Evolutionary conservation across 2,329 filamentous ascomycete genomes (phyloP), one percentile per base, ranked within the genome.

Genomic region (Neoscytalidium dimidiatum): DNA sequence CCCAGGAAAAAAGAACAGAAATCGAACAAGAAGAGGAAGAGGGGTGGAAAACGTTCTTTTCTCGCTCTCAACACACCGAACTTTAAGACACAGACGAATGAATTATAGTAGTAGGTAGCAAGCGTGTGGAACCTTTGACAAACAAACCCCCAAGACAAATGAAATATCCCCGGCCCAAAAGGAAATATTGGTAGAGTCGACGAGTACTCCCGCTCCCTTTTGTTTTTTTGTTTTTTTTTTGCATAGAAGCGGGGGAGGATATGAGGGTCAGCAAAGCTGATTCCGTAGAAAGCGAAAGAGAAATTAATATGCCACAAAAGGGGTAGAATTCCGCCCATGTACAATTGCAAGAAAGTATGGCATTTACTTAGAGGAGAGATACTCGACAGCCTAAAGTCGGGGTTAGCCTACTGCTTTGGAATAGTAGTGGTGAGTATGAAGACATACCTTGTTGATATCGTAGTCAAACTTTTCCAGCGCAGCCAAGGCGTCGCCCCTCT

Each of bases 381-480:
- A 46, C n/a, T 41, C 38, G n/a, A 41, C 38, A 41, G 38, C 38
- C 38, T 41, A 17, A 9, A 17, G 38, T 11, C n/a, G 7, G 38
- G 4, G 13, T 41, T 41, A 41, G 38, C 38, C 9, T 5, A 11
- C 14, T n/a, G n/a, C n/a, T n/a, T n/a, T n/a, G n/a, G n/a, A 44
- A n/a, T 44, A 44, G n/a, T n/a, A n/a, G n/a, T n/a, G n/a, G n/a
- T n/a, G n/a, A n/a, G n/a, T n/a, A n/a, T n/a, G 9, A 33, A 14
- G 6, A 82, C 88, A 81, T 80, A 97, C 94, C 87, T 92, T 92
- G 79, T 97, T 93, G 75, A 97, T 85, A 77, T 97, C 95, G 79
- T 98, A 97, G 80, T 98, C 93, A 76, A 91, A 97, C 77, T 94
- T 94, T 82, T 98, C 94, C 74, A 98, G 80, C 26, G 95, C 94